Base-by-base conservation (phyloP, 2,329 filamentous ascomycete species). In the Penicillium sp. region DNA sequence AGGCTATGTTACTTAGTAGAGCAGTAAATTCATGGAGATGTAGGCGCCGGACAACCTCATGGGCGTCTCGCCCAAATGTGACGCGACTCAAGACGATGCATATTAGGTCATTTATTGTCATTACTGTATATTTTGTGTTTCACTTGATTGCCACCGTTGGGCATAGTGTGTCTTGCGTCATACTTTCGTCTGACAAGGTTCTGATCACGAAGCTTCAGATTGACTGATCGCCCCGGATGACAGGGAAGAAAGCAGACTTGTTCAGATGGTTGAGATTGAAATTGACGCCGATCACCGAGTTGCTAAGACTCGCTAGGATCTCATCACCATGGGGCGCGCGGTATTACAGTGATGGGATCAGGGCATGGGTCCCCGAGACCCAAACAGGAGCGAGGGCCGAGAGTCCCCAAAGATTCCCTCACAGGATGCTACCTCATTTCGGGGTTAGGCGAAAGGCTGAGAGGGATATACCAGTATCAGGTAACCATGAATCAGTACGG, bases 111-210 rank as follows among this genome's bases (percentile, higher is more conserved):
- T n/a, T 37, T 37, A 4, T 19, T 37, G n/a, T n/a, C 29, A 31
- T 31, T 31, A n/a, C n/a, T n/a, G n/a, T n/a, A 19, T 19, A 9
- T 16, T n/a, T 37, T n/a, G 14, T 37, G 3, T n/a, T 37, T 37
- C 27, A 19, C 35, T 11, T 6, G 14, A 22, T 49, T 49, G 48
- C 48, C 48, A 49, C 48, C 5, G 48, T 29, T 49, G 33, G 47
- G 27, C 48, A 49, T 41, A 33, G 39, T 33, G 48, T 49, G 16
- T 48, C 19, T 31, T 49, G 48, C 48, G 48, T 49, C 48, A 49
- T 49, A 39, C 21, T 11, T 37, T 24, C 22, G 21, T 49, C 33
- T 49, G 26, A 48, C 31, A 48, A 37, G 47, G 37, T 37, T 26
- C 31, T 48, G 31, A 48, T 31, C 8, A 48, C 26, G 19, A 35